Evolutionary conservation across 1,284 basidiomycete species (phyloP).

Genomic region (Marasmius fiardii): DNA sequence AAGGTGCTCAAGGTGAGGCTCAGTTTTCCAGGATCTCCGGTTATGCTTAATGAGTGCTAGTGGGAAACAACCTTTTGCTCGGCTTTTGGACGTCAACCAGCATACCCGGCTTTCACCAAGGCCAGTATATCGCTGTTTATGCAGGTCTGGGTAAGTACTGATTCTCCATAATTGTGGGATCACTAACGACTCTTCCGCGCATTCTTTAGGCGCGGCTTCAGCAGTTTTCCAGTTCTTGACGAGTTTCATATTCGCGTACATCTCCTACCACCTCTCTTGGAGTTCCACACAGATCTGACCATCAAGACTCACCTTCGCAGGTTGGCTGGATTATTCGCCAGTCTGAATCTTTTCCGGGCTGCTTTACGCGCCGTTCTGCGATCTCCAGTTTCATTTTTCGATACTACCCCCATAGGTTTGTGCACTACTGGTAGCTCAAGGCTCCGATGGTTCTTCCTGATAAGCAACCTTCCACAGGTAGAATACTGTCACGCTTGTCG

Average conservation of each 20-base stretch:
- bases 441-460: conserved; percentile 15
- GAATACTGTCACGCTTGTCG: conserved; percentile 56
- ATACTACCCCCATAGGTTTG: conserved; percentile 76
- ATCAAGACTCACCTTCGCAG: conserved; percentile 29
- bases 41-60: conserved; percentile 21
- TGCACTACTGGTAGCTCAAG: conserved; percentile 10
- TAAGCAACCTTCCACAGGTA: conserved; percentile 32
- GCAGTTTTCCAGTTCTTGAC: conserved; percentile 55
- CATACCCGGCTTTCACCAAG: conserved; percentile 47
- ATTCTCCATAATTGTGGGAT: neutral
- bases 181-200: neutral
- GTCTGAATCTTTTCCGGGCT: conserved; percentile 56
- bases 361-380: conserved; percentile 55
- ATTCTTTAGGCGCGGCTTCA: conserved; percentile 33
- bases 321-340: conserved; percentile 54
- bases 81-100: conserved; percentile 45
- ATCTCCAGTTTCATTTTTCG: conserved; percentile 78
- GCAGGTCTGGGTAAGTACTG: conserved; percentile 46
- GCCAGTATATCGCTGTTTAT: conserved; percentile 71
- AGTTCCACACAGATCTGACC: neutral
- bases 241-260: conserved; percentile 52
- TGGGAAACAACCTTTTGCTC: conserved; percentile 42
- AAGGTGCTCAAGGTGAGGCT: conserved; percentile 35
- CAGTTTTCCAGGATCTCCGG: neutral
- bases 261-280: neutral